Base-by-base conservation (phyloP, 1,284 basidiomycete species). In the Heterobasidion irregulare region DNA sequence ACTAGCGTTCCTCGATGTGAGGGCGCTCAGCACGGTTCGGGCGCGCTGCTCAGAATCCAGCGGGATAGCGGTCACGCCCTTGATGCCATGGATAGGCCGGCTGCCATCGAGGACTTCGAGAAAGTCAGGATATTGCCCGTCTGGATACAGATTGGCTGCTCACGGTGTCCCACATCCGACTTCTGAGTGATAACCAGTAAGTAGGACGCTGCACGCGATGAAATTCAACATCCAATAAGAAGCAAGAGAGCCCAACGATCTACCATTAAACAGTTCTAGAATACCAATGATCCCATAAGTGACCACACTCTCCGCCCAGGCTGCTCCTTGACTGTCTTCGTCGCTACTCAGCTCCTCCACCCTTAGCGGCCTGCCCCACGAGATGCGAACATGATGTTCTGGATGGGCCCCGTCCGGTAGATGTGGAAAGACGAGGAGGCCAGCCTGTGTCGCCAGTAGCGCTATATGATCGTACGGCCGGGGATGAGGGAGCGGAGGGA, bases 201-300 rank as follows among this genome's bases (percentile, higher is more conserved):
- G 71, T 89, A 83, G 8, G 88, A 84, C 48, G 78, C 88, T 90
- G 61, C 51, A 55, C 16, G 19, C 32, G 10, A 54, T 46, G 47
- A 46, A 5, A 35, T 55, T 55, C 47, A 60, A 57, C 55, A 9
- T 43, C 51, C 34, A 45, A 13, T 19, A 18, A 36, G 33, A 47
- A 38, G 3, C 48, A 32, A 16, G 26, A 47, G 26, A 51, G 47
- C 43, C n/a, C 56, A 51, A 49, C 38, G 44, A 67, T 72, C 56
- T 69, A 89, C 89, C 80, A 62, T 82, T 76, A 64, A 82, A 87
- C 35, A 92, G 69, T 58, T 83, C 80, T 59, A 91, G 64, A 16
- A 86, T 72, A 4, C 88, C 88, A 47, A 90, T 70, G 58, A 92
- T 77, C 9, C 89, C 89, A 66, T 88, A 84, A 12, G 88, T 76